These are phyloP conservation scores for Arabidopsis thaliana DNA, from an alignment of 345 rosid species.

Conservation along the genomic window DNA sequence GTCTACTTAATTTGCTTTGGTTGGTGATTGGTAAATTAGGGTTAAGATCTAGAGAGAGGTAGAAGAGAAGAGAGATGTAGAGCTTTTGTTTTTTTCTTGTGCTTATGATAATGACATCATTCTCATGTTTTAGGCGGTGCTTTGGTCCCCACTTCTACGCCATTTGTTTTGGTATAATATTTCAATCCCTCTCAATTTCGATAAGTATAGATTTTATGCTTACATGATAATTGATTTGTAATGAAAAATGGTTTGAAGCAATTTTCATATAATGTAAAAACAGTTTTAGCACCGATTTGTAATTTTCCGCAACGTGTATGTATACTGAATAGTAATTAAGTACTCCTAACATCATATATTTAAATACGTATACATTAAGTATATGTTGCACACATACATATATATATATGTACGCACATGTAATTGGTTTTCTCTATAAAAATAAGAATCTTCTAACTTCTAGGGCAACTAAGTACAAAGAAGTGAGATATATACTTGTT, in stretches of 20 bases:
- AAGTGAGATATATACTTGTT: slow-evolving; percentile 8
- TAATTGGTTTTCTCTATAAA: slow-evolving; percentile 7
- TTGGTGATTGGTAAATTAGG: slow-evolving; percentile 40
- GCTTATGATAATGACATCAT: slow-evolving; percentile 46
- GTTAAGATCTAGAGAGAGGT: slow-evolving; percentile 18
- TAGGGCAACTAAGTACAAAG: slow-evolving; percentile 27
- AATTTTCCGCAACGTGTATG: no score
- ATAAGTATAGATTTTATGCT: background rate
- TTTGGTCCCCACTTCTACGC: slow-evolving; percentile 64
- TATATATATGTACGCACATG: background rate
- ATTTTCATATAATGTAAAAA: background rate
- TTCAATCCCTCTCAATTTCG: background rate
- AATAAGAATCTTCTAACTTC: slow-evolving; percentile 38
- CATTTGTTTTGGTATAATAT: background rate
- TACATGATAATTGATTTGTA: background rate
- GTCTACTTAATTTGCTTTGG: slow-evolving; percentile 37
- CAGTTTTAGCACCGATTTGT: background rate
- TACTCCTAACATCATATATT: background rate
- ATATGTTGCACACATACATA: background rate
- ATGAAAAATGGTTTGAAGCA: background rate
- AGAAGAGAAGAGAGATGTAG: slow-evolving; percentile 8
- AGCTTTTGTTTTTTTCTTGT: slow-evolving; percentile 41
- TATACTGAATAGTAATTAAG: background rate
- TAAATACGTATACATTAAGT: background rate
- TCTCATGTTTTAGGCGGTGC: slow-evolving; percentile 76